Evolutionary conservation across 441 rosid species (phyloP), one percentile per base, ranked within the genome.

Genomic region (Corymbia calophylla): DNA sequence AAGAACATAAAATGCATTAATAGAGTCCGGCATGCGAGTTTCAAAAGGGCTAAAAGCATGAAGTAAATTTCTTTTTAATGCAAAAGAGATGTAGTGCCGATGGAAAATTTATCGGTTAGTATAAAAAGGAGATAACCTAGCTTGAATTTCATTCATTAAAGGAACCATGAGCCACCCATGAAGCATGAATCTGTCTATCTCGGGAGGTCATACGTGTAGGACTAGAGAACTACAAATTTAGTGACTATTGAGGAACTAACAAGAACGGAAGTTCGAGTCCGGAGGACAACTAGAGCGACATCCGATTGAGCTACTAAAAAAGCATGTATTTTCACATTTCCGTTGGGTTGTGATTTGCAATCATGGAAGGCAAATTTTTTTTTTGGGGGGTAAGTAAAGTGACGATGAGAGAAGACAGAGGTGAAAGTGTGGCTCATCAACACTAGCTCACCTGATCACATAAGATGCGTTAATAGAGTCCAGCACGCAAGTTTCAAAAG

Each of bases 401-500:
- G 0, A 7, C 2, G 2, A 62, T 62, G 32, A 29, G 68, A 62
- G 4, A 62, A 62, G 68, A 13, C 17, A 29, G 25, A 56, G 0
- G 68, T 39, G 44, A 39, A 39, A 39, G 44, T 39, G 44, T 5
- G 44, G 44, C 44, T 39, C 6, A 39, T 39, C 44, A 39, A 1
- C 68, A 29, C 5, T 29, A 62, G 32, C 16, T 13, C 68, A 29
- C 68, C 6, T 5, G 31, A 3, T 5, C 35, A 64, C 35, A 15
- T n/a, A n/a, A n/a, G 1, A 64, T 15, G 19, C 35, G 0, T 64
- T n/a, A 13, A 64, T 64, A 64, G 39, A 64, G 21, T 14, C 11
- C 8, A n/a, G 2, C 21, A 64, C 1, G 11, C 11, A 0, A 64
- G 11, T 16, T 15, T 9, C 0, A 0, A 64, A 64, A 64, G 5